phyloP scores from a whole-genome alignment of 768 basidiomycete species.

The Leccinum aurantiacum region DNA sequence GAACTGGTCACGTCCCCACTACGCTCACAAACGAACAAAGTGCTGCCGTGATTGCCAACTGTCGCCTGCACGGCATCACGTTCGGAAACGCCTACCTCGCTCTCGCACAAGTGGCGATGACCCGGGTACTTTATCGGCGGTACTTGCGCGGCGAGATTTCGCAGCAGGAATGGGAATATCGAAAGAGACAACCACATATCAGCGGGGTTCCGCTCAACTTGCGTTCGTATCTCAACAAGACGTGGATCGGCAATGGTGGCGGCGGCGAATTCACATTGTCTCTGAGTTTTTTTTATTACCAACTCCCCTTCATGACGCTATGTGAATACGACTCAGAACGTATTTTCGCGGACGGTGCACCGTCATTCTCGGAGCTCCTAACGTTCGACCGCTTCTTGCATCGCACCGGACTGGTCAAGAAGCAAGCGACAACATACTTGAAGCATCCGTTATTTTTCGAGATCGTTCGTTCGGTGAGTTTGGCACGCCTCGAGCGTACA shows the following conservation, averaged over 20 bases:
- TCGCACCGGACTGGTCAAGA: constrained; percentile 39
- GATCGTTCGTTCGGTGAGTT: constrained; percentile 24
- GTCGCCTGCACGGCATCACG: constrained; percentile 44
- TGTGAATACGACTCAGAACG: constrained; percentile 8
- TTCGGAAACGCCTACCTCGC: constrained; percentile 52
- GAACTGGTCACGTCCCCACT: constrained; percentile 25
- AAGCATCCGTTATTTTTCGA: constrained; percentile 50
- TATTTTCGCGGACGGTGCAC: constrained; percentile 27
- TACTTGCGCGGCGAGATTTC: constrained; percentile 50
- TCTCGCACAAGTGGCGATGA: constrained; percentile 51
- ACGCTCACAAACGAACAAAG: constrained; percentile 35
- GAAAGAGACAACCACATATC: constrained; percentile 49
- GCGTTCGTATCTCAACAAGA: constrained; percentile 46
- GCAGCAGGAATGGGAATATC: constrained; percentile 52
- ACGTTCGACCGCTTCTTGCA: constrained; percentile 46
- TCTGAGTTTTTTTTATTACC: constrained; percentile 44
- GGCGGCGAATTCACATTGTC: constrained; percentile 40
- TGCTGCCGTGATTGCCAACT: constrained; percentile 35
- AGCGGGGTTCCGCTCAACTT: constrained; percentile 51
- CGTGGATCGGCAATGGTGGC: constrained; percentile 49
- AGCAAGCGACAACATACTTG: constrained; percentile 33
- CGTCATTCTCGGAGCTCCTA: constrained; percentile 42
- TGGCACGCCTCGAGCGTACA: constrained; percentile 8
- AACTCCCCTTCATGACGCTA: constrained; percentile 49
- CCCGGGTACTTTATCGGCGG: constrained; percentile 49